A percentile compares a stretch with the other conserved stretches of the same genome.
Conservation (phyloP, 1,284 basidiomycete species). For the Fistulina hepatica region DNA sequence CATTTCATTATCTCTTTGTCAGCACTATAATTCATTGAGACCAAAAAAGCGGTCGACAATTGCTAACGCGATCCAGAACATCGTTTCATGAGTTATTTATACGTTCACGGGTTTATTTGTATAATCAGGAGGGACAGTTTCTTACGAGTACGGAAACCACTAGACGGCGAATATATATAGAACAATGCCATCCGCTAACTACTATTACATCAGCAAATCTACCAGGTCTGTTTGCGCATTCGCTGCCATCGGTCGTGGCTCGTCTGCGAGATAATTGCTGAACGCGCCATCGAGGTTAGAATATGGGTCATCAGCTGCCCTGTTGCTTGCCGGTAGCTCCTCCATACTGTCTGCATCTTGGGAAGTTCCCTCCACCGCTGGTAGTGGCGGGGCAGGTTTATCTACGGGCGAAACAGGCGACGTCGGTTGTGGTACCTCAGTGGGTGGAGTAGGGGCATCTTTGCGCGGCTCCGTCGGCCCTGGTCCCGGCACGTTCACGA, state of each 20-base stretch:
- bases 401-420: slow-evolving; percentile 15
- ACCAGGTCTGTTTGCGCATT: slow-evolving; percentile 31
- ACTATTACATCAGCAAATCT: slow-evolving; percentile 44
- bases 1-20: slow-evolving; percentile 7
- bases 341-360: slow-evolving; percentile 23
- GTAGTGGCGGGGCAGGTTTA: slow-evolving; percentile 23
- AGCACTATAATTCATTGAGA: slow-evolving; percentile 85
- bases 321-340: slow-evolving; percentile 22
- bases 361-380: slow-evolving; percentile 15
- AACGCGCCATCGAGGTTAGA: slow-evolving; percentile 66
- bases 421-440: slow-evolving; percentile 18
- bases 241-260: slow-evolving; percentile 44
- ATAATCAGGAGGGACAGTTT: too few species aligned
- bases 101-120: too few species aligned
- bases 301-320: slow-evolving; percentile 47
- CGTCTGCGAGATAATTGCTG: slow-evolving; percentile 52
- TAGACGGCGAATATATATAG: too few species aligned
- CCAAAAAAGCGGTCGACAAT: slow-evolving; percentile 41
- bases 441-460: slow-evolving; percentile 10
- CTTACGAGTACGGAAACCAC: too few species aligned
- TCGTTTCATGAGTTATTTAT: slow-evolving; percentile 16
- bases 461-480: slow-evolving; percentile 50
- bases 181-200: too few species aligned
- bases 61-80: slow-evolving; percentile 27
- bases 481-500: slow-evolving; percentile 50